Conservation (phyloP, 257 asterid genomes). For the Forsythia viridissima region DNA sequence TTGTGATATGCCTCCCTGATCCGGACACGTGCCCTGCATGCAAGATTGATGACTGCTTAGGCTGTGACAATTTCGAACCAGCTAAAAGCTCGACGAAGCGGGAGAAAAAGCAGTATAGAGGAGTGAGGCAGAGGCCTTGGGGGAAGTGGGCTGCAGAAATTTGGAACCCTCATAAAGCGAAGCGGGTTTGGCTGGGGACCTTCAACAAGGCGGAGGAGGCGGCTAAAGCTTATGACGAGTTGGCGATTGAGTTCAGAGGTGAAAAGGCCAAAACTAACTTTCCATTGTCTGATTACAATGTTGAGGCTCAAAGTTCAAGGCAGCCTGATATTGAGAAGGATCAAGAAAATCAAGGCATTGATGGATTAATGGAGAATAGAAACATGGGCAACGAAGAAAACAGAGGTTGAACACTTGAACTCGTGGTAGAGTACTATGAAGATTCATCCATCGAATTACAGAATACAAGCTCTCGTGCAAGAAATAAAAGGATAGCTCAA, state of each 20-base stretch:
- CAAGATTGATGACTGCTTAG: background rate
- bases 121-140: slow-evolving; percentile 18
- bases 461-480: too few species aligned
- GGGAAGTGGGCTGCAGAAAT: slow-evolving; percentile 35
- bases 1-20: background rate
- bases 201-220: slow-evolving; percentile 26
- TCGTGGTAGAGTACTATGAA: too few species aligned
- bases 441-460: too few species aligned
- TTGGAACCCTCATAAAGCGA: slow-evolving; percentile 4
- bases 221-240: slow-evolving; percentile 33
- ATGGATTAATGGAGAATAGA: background rate
- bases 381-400: too few species aligned
- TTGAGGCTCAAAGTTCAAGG: background rate
- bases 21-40: background rate
- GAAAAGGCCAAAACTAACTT: slow-evolving; percentile 27
- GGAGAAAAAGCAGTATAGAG: slow-evolving; percentile 12
- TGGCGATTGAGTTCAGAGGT: slow-evolving; percentile 27
- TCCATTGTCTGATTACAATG: slow-evolving; percentile 20
- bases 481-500: too few species aligned
- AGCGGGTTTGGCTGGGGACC: slow-evolving; percentile 27
- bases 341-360: background rate
- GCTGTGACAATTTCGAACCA: background rate
- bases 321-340: background rate
- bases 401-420: too few species aligned
- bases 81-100: background rate